Conservation (phyloP, 2,329 filamentous ascomycete genomes). For the Ilyonectria destructans region DNA sequence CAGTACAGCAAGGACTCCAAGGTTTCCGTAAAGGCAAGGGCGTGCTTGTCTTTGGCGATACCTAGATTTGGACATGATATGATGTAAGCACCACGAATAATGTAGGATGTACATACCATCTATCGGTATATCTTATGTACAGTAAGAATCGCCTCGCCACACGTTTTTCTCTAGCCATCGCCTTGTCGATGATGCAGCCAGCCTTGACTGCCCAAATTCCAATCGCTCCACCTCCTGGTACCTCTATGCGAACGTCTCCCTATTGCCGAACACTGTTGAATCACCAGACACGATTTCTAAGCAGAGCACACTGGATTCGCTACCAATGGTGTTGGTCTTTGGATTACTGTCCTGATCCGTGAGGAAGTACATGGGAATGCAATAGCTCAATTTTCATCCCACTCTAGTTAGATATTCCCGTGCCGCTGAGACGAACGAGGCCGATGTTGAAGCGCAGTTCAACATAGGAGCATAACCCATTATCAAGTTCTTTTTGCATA, state of each 20-base stretch:
- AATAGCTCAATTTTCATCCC: too few relatives aligned
- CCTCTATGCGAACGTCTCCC: neutral
- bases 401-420: too few relatives aligned
- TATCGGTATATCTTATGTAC: neutral
- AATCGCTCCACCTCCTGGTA: neutral
- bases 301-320: too few relatives aligned
- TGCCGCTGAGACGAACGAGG: too few relatives aligned
- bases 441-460: too few relatives aligned
- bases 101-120: slow-evolving; percentile 11
- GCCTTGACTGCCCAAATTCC: neutral
- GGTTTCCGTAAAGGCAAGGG: slow-evolving; percentile 93
- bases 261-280: neutral
- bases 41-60: slow-evolving; percentile 85
- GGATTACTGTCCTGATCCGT: too few relatives aligned
- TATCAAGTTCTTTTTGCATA: too few relatives aligned
- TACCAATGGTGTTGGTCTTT: too few relatives aligned
- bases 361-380: too few relatives aligned
- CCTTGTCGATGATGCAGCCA: neutral
- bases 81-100: slow-evolving; percentile 4
- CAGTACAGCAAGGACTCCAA: slow-evolving; percentile 86
- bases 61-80: slow-evolving; percentile 53
- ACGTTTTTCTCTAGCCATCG: neutral
- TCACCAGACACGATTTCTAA: too few relatives aligned
- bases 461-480: too few relatives aligned
- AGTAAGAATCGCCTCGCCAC: neutral